A percentile compares a stretch with the other conserved stretches of the same genome.
These are phyloP conservation scores for Lactarius hengduanensis DNA, from an alignment of 768 basidiomycete genomes.

Conservation along the genomic window DNA sequence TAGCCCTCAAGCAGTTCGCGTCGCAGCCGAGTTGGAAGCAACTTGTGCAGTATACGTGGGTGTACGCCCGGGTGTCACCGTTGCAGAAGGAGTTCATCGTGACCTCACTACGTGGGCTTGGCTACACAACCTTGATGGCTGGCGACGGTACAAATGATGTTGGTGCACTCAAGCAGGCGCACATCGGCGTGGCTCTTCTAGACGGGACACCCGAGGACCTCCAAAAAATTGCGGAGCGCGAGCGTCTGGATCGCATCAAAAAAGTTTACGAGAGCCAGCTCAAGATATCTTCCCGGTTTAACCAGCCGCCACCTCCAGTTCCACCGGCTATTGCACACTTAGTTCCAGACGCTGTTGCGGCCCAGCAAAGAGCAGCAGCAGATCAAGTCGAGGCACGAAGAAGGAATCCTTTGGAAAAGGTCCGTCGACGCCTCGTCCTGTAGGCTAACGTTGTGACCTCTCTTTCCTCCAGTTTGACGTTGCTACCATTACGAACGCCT, in stretches of 20 bases:
- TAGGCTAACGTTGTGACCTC: neutral
- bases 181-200: constrained; percentile 90
- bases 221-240: constrained; percentile 90
- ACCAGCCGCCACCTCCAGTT: constrained; percentile 91
- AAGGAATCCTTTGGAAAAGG: constrained; percentile 90
- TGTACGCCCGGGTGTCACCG: constrained; percentile 97
- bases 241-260: constrained; percentile 86
- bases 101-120: constrained; percentile 82
- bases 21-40: constrained; percentile 65
- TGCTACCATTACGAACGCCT: constrained; percentile 72
- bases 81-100: constrained; percentile 95
- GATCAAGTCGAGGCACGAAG: constrained; percentile 63
- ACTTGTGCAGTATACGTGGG: constrained; percentile 94
- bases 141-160: constrained; percentile 99
- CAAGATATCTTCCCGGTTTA: constrained; percentile 85
- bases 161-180: constrained; percentile 96
- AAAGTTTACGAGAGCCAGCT: constrained; percentile 97
- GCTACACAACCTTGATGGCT: constrained; percentile 95
- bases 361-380: constrained; percentile 79
- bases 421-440: constrained; percentile 36
- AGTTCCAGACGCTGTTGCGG: constrained; percentile 87
- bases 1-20: constrained; percentile 87
- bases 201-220: constrained; percentile 92
- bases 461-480: constrained; percentile 63
- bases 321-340: constrained; percentile 84